Evolutionary conservation across 2,329 filamentous ascomycete species (phyloP).

Genomic region (Neofusicoccum sp.): DNA sequence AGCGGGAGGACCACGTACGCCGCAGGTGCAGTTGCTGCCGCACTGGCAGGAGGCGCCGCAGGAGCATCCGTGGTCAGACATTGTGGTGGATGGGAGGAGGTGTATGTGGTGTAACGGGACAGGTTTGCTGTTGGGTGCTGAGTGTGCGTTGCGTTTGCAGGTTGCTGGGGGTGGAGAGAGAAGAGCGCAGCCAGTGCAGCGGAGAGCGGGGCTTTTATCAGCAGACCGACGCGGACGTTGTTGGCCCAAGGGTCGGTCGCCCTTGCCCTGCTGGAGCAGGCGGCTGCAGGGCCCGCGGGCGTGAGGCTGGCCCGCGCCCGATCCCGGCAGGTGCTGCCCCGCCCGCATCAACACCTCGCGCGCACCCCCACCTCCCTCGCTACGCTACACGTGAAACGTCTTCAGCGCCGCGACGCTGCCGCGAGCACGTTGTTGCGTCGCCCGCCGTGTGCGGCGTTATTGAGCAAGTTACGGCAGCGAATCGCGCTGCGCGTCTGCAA

Average conservation of each 20-base stretch:
- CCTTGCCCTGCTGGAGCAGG: background rate
- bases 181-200: background rate
- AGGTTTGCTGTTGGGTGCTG: conserved; percentile 1
- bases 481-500: conserved; percentile 8
- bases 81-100: conserved; percentile 4
- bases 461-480: conserved; percentile 13
- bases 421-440: background rate
- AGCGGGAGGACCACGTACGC: conserved; percentile 23
- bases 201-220: conserved; percentile 14
- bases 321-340: background rate
- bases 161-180: background rate
- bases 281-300: background rate
- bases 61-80: conserved; percentile 25
- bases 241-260: background rate
- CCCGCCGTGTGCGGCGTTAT: background rate
- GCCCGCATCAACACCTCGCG: background rate
- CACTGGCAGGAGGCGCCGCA: conserved; percentile 28
- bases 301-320: background rate
- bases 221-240: conserved; percentile 11
- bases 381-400: conserved; percentile 1
- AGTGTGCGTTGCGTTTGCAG: background rate
- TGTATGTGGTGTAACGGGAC: conserved; percentile 4
- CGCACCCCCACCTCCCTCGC: background rate
- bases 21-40: conserved; percentile 28
- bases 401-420: background rate